Base-by-base conservation (phyloP, 768 basidiomycete species). In the Pleurotus cornucopiae region DNA sequence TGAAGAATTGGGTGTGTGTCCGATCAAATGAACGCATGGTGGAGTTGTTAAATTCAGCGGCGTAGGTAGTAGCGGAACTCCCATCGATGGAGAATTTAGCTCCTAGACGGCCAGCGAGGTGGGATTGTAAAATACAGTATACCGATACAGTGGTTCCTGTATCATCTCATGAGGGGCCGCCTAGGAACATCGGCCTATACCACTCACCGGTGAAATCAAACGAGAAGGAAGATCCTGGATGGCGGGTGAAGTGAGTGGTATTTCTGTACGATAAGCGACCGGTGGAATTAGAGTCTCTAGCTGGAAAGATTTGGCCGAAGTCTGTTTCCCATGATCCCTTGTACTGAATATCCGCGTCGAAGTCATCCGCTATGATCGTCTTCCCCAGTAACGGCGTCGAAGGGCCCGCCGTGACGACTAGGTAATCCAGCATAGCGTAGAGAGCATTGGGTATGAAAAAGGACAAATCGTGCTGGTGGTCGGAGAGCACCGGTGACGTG, bases 351-450 rank as follows among this genome's bases (percentile, higher is more conserved):
- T 63, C 55, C 6, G 58, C 57, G 52, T 74, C 71, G 7, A 64
- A 54, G 57, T 78, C 75, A 45, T 76, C 75, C 16, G 73, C 67
- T 39, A 72, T 70, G 41, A 78, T 61, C 3, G 69, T 72, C 40
- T 63, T 64, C 26, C 70, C 70, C 14, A 65, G 60, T 14, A 78
- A 58, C 18, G 65, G 62, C 20, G 74, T 76, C 37, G 69, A 68
- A 7, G 59, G 57, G 2, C 75, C 73, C 40, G 75, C 70, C 25
- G 67, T 69, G 34, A 76, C 65, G 16, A 73, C 68, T 23, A 76
- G 54, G 57, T 74, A 78, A 57, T 78, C 76, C 43, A 78, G 51
- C 39, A 53, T 18, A 41, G 51, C 51, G 23, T 53, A 53, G 4
- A 39, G 14, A 23, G 51, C 51, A 25, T 53, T 53, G 18, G 14